Evolutionary conservation across 805 yeast genomes (phyloP).

Genomic region (Saccharomycopsis amapae): DNA sequence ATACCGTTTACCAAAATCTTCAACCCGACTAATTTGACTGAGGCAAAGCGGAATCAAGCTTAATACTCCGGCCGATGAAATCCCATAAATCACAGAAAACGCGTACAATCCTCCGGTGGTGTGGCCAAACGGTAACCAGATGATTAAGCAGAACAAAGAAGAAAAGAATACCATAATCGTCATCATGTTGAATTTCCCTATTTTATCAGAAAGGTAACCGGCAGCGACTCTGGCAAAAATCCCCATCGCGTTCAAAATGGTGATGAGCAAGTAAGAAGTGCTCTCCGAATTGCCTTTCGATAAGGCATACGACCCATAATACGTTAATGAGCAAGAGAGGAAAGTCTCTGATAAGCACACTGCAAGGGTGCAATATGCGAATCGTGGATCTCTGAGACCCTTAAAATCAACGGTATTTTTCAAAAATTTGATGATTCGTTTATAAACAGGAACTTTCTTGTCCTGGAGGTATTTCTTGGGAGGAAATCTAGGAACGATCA

Average conservation of each 20-base stretch:
- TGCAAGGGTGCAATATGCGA: slow-evolving; percentile 35
- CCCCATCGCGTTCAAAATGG: slow-evolving; percentile 33
- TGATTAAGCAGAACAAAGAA: slow-evolving; percentile 29
- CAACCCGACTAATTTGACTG: slow-evolving; percentile 50
- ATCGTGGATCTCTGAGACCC: slow-evolving; percentile 39
- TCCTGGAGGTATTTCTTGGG: slow-evolving; percentile 13
- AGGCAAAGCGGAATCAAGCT: slow-evolving; percentile 53
- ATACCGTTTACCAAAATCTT: slow-evolving; percentile 48
- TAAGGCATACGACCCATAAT: slow-evolving; percentile 43
- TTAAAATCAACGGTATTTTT: slow-evolving; percentile 5
- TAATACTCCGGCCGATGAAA: slow-evolving; percentile 48
- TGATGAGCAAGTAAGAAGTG: slow-evolving; percentile 36
- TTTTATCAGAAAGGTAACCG: slow-evolving; percentile 30
- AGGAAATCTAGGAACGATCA: slow-evolving; percentile 31
- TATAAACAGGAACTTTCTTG: not conserved
- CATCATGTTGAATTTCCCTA: slow-evolving; percentile 45
- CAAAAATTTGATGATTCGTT: not conserved
- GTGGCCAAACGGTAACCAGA: slow-evolving; percentile 40
- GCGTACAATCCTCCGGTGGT: slow-evolving; percentile 33
- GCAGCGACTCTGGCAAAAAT: slow-evolving; percentile 31
- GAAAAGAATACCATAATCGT: slow-evolving; percentile 31
- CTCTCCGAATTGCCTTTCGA: slow-evolving; percentile 36
- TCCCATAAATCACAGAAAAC: slow-evolving; percentile 46
- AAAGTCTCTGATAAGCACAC: slow-evolving; percentile 43
- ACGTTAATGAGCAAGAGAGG: slow-evolving; percentile 39